Percentiles rank a stretch among this genome's conserved stretches.
Conservation (phyloP, 345 rosid genomes). For the Luvunga scandens region DNA sequence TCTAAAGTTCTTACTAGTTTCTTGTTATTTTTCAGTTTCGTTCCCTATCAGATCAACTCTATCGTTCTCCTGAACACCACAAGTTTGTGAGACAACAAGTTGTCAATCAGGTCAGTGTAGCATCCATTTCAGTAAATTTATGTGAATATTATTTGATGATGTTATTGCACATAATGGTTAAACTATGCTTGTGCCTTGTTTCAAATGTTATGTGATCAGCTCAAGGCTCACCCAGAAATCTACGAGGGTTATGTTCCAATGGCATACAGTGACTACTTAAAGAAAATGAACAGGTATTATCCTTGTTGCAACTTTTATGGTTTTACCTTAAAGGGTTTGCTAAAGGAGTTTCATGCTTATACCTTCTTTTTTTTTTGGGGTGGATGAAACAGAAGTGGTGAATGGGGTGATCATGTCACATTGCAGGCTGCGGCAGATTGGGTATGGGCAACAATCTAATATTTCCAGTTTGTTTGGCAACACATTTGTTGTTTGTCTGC, state of each 20-base stretch:
- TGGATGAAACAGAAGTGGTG: constrained; percentile 42
- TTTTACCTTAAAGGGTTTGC: not conserved
- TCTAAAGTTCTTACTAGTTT: constrained; percentile 13
- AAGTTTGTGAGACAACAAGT: constrained; percentile 67
- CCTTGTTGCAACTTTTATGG: not conserved
- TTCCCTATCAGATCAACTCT: constrained; percentile 84
- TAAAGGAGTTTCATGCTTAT: not conserved
- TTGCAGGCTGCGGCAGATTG: constrained; percentile 74
- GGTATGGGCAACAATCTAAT: constrained; percentile 22
- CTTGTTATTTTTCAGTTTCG: constrained; percentile 58
- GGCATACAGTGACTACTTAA: constrained; percentile 53
- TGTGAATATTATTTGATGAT: not conserved
- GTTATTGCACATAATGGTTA: not conserved
- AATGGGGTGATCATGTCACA: constrained; percentile 77
- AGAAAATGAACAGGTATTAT: constrained; percentile 53
- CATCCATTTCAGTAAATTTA: not conserved
- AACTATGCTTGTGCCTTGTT: not conserved
- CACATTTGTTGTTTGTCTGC: not conserved
- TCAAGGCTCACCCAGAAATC: constrained; percentile 37
- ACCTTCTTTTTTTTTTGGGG: not conserved
- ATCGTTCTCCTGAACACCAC: constrained; percentile 74
- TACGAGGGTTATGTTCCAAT: constrained; percentile 59
- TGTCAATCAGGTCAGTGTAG: constrained; percentile 56
- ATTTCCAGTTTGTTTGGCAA: not conserved
- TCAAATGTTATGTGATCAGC: constrained; percentile 34